Evolutionary conservation across 2,329 filamentous ascomycete species (phyloP).

Genomic region (Arthrobotrys megalospora): DNA sequence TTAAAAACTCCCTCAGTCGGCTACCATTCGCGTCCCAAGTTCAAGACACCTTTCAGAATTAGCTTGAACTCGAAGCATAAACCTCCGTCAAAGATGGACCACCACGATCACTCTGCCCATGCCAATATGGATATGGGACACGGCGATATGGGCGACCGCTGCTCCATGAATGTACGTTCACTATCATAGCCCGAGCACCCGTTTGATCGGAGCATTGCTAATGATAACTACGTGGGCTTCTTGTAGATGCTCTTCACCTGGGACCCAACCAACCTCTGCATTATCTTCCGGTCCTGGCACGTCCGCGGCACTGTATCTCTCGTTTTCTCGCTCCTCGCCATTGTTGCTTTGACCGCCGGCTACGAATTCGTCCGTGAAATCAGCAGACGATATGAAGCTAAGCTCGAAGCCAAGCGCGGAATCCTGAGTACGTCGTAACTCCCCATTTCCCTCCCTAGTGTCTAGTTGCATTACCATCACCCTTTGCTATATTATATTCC

Average conservation of each 20-base stretch:
- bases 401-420: conserved; percentile 71
- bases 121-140: conserved; percentile 45
- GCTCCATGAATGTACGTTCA: conserved; percentile 63
- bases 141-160: conserved; percentile 64
- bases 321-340: conserved; percentile 83
- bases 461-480: conserved; percentile 15
- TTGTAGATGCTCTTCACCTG: conserved; percentile 96
- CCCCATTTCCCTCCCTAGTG: conserved; percentile 10
- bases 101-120: conserved; percentile 53
- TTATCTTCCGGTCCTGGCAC: conserved; percentile 92
- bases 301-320: conserved; percentile 81
- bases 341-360: conserved; percentile 87
- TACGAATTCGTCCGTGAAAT: conserved; percentile 89
- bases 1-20: too few species aligned
- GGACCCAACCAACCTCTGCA: conserved; percentile 93
- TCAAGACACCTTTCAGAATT: conserved; percentile 2
- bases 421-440: conserved; percentile 62
- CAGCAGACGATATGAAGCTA: conserved; percentile 81
- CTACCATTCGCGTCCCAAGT: too few species aligned
- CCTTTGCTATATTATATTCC: conserved; percentile 44
- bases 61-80: neutral
- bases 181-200: neutral
- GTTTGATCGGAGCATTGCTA: neutral
- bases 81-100: conserved; percentile 54
- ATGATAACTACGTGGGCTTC: neutral